phyloP scores from a whole-genome alignment of 129 eudicot species.

The Oenanthe sinensis region DNA sequence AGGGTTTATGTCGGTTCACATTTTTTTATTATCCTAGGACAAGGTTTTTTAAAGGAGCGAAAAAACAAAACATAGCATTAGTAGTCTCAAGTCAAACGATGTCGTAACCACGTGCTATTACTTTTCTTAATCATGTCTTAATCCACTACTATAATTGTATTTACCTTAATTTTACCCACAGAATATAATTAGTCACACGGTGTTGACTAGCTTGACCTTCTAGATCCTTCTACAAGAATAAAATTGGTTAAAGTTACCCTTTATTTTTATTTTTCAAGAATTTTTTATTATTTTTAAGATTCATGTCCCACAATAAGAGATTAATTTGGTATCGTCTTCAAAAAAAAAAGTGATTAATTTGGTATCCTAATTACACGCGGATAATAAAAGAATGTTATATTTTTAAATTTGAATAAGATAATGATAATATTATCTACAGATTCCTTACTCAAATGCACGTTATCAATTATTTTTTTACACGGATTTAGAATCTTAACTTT shows the following conservation, averaged over 20 bases:
- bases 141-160: not conserved
- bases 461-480: not conserved
- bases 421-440: not conserved
- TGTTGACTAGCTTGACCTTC: not conserved
- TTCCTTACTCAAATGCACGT: not conserved
- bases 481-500: not conserved
- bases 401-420: not conserved
- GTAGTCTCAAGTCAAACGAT: not conserved
- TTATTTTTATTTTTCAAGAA: not conserved
- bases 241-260: not conserved
- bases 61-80: not conserved
- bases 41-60: not conserved
- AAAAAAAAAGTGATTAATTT: not conserved
- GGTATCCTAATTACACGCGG: not conserved
- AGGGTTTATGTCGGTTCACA: conserved; percentile 4
- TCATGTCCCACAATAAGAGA: not conserved
- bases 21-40: not conserved
- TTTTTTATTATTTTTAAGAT: not conserved
- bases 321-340: not conserved
- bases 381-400: not conserved
- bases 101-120: not conserved
- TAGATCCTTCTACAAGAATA: not conserved
- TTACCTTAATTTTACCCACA: not conserved
- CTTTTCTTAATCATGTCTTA: not conserved
- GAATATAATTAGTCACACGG: not conserved